phyloP scores from a whole-genome alignment of 164 flowering plant species.

The Magnolia kwangsiensis region DNA sequence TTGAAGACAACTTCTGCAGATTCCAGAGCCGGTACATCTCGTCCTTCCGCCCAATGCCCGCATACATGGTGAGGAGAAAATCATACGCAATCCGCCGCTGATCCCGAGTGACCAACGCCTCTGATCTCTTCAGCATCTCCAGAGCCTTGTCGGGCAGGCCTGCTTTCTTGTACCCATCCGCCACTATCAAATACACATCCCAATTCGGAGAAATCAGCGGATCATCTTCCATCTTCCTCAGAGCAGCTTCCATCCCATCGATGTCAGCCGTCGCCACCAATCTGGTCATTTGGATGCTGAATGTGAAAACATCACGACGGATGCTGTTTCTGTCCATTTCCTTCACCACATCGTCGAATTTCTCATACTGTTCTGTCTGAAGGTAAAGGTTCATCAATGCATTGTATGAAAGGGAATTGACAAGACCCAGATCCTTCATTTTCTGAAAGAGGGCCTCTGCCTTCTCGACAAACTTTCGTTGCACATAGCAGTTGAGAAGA shows the following conservation, averaged over 20 bases:
- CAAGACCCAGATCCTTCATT: slow-evolving; percentile 25
- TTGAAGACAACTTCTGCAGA: slow-evolving; percentile 18
- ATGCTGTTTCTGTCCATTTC: slow-evolving; percentile 46
- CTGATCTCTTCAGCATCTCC: slow-evolving; percentile 25
- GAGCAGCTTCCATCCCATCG: slow-evolving; percentile 28
- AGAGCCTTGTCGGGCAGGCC: slow-evolving; percentile 29
- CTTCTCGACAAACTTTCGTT: slow-evolving; percentile 30
- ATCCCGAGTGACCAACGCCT: slow-evolving; percentile 9
- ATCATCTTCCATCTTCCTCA: slow-evolving; percentile 34
- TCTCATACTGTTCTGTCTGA: slow-evolving; percentile 30
- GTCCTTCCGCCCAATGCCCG: slow-evolving; percentile 28
- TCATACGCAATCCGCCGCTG: slow-evolving; percentile 15
- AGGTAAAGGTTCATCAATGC: slow-evolving; percentile 32
- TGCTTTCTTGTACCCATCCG: slow-evolving; percentile 36
- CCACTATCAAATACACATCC: slow-evolving; percentile 28
- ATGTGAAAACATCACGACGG: slow-evolving; percentile 21
- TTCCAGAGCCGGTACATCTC: slow-evolving; percentile 35
- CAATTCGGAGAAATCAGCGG: slow-evolving; percentile 18
- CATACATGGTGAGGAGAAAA: slow-evolving; percentile 28
- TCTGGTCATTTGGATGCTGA: slow-evolving; percentile 23
- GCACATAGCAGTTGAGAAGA: slow-evolving; percentile 38
- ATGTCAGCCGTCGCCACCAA: slow-evolving; percentile 30
- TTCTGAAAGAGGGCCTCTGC: slow-evolving; percentile 39
- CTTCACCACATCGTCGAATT: slow-evolving; percentile 26
- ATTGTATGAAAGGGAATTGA: slow-evolving; percentile 25